A percentile compares a stretch with the other conserved stretches of the same genome.
Conservation (phyloP, 768 basidiomycete genomes). For the Chalciporus sphaerocephalus region DNA sequence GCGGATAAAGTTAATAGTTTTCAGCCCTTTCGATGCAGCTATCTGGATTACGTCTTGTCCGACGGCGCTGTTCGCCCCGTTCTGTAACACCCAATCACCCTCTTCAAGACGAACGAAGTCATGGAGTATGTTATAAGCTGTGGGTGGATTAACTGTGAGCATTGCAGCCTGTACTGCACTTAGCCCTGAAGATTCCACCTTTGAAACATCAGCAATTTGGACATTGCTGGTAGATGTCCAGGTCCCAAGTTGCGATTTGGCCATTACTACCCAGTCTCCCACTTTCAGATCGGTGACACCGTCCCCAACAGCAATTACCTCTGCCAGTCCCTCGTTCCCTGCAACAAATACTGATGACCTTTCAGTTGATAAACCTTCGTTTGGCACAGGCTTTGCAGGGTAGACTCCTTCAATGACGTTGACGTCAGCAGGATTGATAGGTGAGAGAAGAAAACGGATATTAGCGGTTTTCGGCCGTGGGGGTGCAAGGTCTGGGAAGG, state of each 20-base stretch:
- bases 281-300: slow-evolving; percentile 45
- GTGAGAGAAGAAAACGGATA: slow-evolving; percentile 62
- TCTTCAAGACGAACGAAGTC: slow-evolving; percentile 59
- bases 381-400: slow-evolving; percentile 53
- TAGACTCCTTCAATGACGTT: slow-evolving; percentile 84
- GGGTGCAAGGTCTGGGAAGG: slow-evolving; percentile 47
- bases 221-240: slow-evolving; percentile 64
- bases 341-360: slow-evolving; percentile 49
- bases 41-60: slow-evolving; percentile 87
- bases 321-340: slow-evolving; percentile 76
- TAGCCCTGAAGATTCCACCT: slow-evolving; percentile 49
- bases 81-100: slow-evolving; percentile 83
- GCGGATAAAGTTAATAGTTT: slow-evolving; percentile 80
- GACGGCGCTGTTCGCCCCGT: slow-evolving; percentile 82
- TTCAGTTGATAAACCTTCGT: slow-evolving; percentile 33
- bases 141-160: slow-evolving; percentile 78
- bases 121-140: slow-evolving; percentile 78
- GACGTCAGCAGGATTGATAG: slow-evolving; percentile 79
- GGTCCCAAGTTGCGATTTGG: slow-evolving; percentile 65
- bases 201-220: slow-evolving; percentile 50
- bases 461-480: slow-evolving; percentile 59
- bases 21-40: slow-evolving; percentile 62
- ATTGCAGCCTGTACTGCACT: slow-evolving; percentile 69
- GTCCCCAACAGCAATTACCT: slow-evolving; percentile 56
- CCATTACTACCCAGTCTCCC: slow-evolving; percentile 75